Base-by-base conservation (phyloP, 1,284 basidiomycete genomes). In the Cronartium ribicola region DNA sequence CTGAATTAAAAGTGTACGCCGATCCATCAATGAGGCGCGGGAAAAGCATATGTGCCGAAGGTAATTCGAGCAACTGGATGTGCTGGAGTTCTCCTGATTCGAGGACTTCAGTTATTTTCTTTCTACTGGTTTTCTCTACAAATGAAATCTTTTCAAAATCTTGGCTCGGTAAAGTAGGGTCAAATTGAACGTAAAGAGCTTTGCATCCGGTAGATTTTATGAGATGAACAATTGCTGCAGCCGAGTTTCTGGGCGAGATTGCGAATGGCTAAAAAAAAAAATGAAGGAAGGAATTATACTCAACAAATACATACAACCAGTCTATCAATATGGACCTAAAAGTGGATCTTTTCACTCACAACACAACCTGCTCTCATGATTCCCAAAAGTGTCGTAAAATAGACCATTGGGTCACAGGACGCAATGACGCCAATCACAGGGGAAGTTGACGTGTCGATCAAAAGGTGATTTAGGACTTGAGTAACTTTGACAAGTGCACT, bases 241-340 rank as follows among this genome's bases (percentile, higher is more conserved):
- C 74, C 0, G 82, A 82, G 75, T 84, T 84, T 41, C 83, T 80
- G 2, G 82, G 81, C 1, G 84, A 84, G 20, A 84, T 79, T 0
- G 81, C 79, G 76, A 84, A 39, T 37, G 62, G 62, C 62, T 64
- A 13, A 17, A 20, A 59, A 7, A 60, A 51, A n/a, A n/a, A 20
- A 20, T 20, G n/a, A n/a, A n/a, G n/a, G n/a, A n/a, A n/a, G n/a
- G n/a, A n/a, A n/a, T n/a, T n/a, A n/a, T n/a, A n/a, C n/a, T n/a
- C n/a, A n/a, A n/a, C n/a, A n/a, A n/a, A n/a, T n/a, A n/a, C n/a
- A n/a, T n/a, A n/a, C n/a, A n/a, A n/a, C n/a, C n/a, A n/a, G n/a
- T n/a, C n/a, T n/a, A n/a, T n/a, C n/a, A n/a, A n/a, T n/a, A n/a
- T n/a, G n/a, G n/a, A n/a, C n/a, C n/a, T n/a, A n/a, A n/a, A n/a